A percentile compares a stretch with the other conserved stretches of the same genome.
phyloP scores from a whole-genome alignment of 1,284 basidiomycete genomes.

The Pseudomicrostroma phylloplanum region DNA sequence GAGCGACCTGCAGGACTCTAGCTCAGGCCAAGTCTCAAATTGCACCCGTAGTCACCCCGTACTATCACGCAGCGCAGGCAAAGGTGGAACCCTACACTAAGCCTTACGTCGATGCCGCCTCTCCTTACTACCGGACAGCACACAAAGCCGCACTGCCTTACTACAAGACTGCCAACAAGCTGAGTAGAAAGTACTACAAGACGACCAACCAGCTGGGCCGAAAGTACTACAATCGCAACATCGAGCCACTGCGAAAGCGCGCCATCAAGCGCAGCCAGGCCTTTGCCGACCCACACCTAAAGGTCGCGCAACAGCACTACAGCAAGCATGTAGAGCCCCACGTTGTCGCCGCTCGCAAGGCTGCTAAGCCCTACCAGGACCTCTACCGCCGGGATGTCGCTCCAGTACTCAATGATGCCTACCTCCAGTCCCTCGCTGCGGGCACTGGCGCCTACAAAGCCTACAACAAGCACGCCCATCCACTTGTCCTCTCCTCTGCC shows the following conservation, averaged over 20 bases:
- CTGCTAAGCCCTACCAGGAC: conserved; percentile 41
- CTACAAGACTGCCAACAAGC: conserved; percentile 25
- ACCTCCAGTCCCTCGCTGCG: conserved; percentile 25
- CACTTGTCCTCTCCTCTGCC: conserved; percentile 25
- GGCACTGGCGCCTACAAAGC: conserved; percentile 25
- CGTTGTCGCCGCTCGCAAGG: conserved; percentile 27
- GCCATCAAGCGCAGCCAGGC: conserved; percentile 30
- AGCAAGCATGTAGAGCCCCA: conserved; percentile 40
- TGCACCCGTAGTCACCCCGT: conserved; percentile 31
- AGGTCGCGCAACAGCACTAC: conserved; percentile 32
- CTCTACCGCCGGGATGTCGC: conserved; percentile 46
- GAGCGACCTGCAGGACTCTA: conserved; percentile 38
- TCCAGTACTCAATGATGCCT: conserved; percentile 36
- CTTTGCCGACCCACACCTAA: conserved; percentile 35
- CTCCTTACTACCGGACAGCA: conserved; percentile 24
- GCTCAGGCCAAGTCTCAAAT: conserved; percentile 36
- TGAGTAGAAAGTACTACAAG: conserved; percentile 31
- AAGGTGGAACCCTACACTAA: conserved; percentile 37
- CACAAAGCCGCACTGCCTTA: conserved; percentile 28
- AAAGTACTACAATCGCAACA: conserved; percentile 28
- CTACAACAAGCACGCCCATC: conserved; percentile 43
- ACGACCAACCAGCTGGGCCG: conserved; percentile 38
- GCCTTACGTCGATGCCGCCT: conserved; percentile 27
- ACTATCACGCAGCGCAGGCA: conserved; percentile 20
- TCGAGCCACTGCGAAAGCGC: conserved; percentile 36